Evolutionary conservation across 495 filamentous ascomycete genomes (phyloP).

Genomic region (Aspergillus affinis): DNA sequence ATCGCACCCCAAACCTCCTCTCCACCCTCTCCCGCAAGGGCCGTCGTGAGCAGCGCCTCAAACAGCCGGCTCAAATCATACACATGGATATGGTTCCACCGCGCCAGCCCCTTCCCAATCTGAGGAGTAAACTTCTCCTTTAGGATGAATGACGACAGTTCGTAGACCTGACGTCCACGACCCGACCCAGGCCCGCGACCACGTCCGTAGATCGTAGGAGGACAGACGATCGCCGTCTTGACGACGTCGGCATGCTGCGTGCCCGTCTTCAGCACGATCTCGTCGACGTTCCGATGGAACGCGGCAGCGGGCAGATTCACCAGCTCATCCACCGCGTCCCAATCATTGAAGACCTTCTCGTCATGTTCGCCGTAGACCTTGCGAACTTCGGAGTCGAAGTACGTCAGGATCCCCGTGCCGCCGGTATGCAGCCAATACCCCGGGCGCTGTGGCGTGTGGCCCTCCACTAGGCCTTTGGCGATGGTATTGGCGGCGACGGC

Average conservation of each 20-base stretch:
- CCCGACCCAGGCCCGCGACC: slow-evolving; percentile 64
- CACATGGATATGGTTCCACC: slow-evolving; percentile 70
- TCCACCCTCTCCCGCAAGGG: slow-evolving; percentile 26
- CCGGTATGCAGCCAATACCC: slow-evolving; percentile 60
- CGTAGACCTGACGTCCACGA: slow-evolving; percentile 57
- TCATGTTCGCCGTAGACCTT: slow-evolving; percentile 47
- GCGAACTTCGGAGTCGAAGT: slow-evolving; percentile 39
- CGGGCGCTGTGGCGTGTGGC: slow-evolving; percentile 32
- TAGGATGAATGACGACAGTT: slow-evolving; percentile 50
- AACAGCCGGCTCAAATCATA: slow-evolving; percentile 62
- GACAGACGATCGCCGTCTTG: slow-evolving; percentile 65
- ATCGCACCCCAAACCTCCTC: slow-evolving; percentile 65
- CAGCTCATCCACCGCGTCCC: slow-evolving; percentile 46
- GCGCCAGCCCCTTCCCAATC: slow-evolving; percentile 53
- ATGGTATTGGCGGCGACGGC: slow-evolving; percentile 48
- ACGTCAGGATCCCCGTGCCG: slow-evolving; percentile 56
- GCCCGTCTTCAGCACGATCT: slow-evolving; percentile 46
- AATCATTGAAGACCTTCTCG: slow-evolving; percentile 51
- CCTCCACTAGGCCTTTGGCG: slow-evolving; percentile 33
- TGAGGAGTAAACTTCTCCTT: slow-evolving; percentile 54
- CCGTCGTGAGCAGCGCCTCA: slow-evolving; percentile 10
- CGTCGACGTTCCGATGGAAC: slow-evolving; percentile 53
- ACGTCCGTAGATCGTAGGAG: slow-evolving; percentile 66
- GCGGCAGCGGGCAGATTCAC: slow-evolving; percentile 48
- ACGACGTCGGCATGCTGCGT: slow-evolving; percentile 37